phyloP scores from a whole-genome alignment of 2,329 filamentous ascomycete species.

The Xylaria sp. region DNA sequence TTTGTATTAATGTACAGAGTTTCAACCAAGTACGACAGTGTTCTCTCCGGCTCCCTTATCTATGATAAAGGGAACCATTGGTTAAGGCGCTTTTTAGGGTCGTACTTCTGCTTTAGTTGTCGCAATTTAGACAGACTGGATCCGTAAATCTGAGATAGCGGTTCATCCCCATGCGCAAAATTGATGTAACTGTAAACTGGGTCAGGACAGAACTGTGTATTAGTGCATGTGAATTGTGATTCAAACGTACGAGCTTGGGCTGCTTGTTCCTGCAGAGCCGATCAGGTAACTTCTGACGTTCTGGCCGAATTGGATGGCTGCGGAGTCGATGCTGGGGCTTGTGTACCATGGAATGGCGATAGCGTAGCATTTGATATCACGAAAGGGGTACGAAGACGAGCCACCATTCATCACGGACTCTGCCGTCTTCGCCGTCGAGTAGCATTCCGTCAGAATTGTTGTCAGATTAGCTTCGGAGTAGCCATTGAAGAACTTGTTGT shows the following conservation, averaged over 20 bases:
- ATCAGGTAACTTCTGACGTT: conserved; percentile 49
- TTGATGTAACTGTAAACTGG: conserved; percentile 47
- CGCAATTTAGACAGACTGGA: conserved; percentile 43
- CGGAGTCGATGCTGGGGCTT: conserved; percentile 50
- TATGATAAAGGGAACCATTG: conserved; percentile 47
- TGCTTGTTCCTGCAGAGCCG: conserved; percentile 35
- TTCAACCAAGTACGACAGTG: background rate
- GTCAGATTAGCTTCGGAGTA: conserved; percentile 49
- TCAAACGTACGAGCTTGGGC: conserved; percentile 38
- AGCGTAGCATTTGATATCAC: conserved; percentile 52
- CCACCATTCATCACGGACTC: conserved; percentile 36
- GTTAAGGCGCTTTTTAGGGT: conserved; percentile 45
- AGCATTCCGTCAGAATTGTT: conserved; percentile 52
- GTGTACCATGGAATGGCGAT: conserved; percentile 55
- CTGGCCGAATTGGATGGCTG: conserved; percentile 51
- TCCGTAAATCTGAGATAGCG: conserved; percentile 42
- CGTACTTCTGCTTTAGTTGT: conserved; percentile 46
- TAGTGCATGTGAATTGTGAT: background rate
- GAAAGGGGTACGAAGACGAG: conserved; percentile 48
- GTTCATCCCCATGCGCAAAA: conserved; percentile 51
- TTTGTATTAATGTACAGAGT: background rate
- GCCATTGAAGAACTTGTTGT: conserved; percentile 50
- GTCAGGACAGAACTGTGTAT: conserved; percentile 19
- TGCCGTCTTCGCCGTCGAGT: conserved; percentile 50
- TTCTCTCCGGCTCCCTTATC: background rate